Evolutionary conservation across 2,329 filamentous ascomycete species (phyloP).

Genomic region (Aspergillus cejpii): DNA sequence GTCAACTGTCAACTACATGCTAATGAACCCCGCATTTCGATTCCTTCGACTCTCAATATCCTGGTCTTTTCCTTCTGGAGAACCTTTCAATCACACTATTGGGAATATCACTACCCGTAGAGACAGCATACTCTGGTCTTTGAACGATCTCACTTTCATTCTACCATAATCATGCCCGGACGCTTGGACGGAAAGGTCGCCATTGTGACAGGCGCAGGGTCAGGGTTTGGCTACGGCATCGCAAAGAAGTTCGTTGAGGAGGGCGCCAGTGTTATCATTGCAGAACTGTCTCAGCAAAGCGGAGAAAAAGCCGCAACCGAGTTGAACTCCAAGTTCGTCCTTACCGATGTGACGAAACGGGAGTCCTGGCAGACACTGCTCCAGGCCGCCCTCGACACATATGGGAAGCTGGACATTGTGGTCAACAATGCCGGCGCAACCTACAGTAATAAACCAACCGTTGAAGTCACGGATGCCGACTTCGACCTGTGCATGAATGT

Average conservation of each 20-base stretch:
- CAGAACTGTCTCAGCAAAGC: constrained; percentile 30
- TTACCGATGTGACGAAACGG: constrained; percentile 22
- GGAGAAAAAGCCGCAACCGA: constrained; percentile 22
- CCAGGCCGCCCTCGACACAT: constrained; percentile 17
- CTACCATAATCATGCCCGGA: constrained; percentile 9
- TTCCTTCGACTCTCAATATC: too few species aligned
- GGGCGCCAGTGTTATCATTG: constrained; percentile 34
- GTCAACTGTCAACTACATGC: too few species aligned
- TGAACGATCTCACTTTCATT: too few species aligned
- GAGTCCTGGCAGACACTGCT: constrained; percentile 26
- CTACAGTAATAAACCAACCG: constrained; percentile 33
- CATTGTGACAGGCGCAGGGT: constrained; percentile 37
- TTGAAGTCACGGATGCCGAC: constrained; percentile 36
- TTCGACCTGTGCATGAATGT: constrained; percentile 37
- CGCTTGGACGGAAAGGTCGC: constrained; percentile 37
- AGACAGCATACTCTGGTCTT: background rate
- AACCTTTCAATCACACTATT: too few species aligned
- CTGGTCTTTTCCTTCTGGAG: too few species aligned
- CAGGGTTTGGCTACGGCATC: constrained; percentile 35
- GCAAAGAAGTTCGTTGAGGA: constrained; percentile 32
- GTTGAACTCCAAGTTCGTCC: constrained; percentile 17
- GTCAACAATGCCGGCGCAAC: constrained; percentile 43
- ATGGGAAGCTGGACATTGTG: constrained; percentile 36
- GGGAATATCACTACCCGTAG: too few species aligned
- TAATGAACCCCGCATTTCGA: too few species aligned